Evolutionary conservation across 2,329 filamentous ascomycete genomes (phyloP), one percentile per base, ranked within the genome.

Genomic region (Ceratocystis cacaofunesta): DNA sequence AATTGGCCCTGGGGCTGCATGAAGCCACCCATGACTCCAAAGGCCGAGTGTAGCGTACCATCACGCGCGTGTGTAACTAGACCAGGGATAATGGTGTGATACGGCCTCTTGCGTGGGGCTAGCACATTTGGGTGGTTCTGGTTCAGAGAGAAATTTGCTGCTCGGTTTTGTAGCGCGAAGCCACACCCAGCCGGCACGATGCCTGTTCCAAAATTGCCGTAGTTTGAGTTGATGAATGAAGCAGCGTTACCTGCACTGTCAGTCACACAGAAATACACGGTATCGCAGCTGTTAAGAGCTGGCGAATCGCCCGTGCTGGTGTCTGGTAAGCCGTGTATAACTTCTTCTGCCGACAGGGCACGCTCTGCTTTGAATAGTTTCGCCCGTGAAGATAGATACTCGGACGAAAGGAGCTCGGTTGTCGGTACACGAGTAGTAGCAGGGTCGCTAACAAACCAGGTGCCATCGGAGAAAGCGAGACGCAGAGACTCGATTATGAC

Each of bases 1-100:
- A 97, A 86, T 68, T 97, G 94, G 25, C 92, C 94, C 75, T 97
- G 94, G 0, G 94, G 94, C 76, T 99, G 94, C 89, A 97, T 97
- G 76, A 95, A 97, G 1, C 91, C 92, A 63, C 94, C 94, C 94
- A 97, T 97, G 68, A 97, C 92, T 64, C 94, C 94, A 71, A 92
- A 96, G 0, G 95, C 88, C 3, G 85, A 88, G 74, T 96, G 89
- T 66, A 97, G 76, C 61, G 82, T 86, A 30, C 84, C 83, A 70
- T 95, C 90, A 3, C 78, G 76, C 19, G 83, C 73, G 70, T 94
- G 90, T 0, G 94, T 97, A 19, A 92, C 85, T 74, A 97, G 82
- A 0, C 89, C 92, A 0, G 94, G 92, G 71, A 99, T 99, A 74
- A 99, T 97, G 64, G 94, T 99, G 75, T 97, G 94, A 76, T 97